Evolutionary conservation across 306 rosid genomes (phyloP), one percentile per base, ranked within the genome.

Genomic region (Gleditsia sinensis): DNA sequence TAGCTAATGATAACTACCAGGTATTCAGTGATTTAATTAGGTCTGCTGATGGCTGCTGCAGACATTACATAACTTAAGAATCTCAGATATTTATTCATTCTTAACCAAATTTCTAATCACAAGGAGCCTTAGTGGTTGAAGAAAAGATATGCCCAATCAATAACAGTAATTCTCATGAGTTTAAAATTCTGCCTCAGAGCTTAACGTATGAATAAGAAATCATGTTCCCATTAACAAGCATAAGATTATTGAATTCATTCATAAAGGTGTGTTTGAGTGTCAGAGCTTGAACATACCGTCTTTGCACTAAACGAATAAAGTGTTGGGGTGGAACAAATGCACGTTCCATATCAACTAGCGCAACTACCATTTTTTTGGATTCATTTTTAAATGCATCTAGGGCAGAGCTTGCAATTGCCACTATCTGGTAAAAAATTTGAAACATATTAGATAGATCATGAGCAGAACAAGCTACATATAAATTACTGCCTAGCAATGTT

Each of bases 261-360:
- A 57, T 55, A 16, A 45, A 68, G 51, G 57, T 56, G 48, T 24
- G 59, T 50, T 10, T n/a, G 48, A n/a, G 60, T 64, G 77, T 64
- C 60, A 57, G 28, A 28, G 50, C 40, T 68, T 63, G 66, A 62
- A 40, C 83, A 62, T 86, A 93, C 98, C 98, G 88, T 77, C 98
- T 87, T 79, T 93, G 96, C 79, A 93, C 93, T 68, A 93, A 86
- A 78, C 98, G 95, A 76, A 93, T 93, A 37, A 93, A 93, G 72
- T 93, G 98, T 48, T 93, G 98, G 16, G 98, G 98, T 21, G 98
- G 98, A 72, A n/a, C n/a, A n/a, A n/a, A n/a, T n/a, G n/a, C n/a
- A n/a, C n/a, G n/a, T n/a, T n/a, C n/a, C n/a, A n/a, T n/a, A n/a
- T n/a, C n/a, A n/a, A n/a, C n/a, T n/a, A n/a, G n/a, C n/a, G n/a